phyloP scores from a whole-genome alignment of 1,284 basidiomycete species.

The Ganoderma multipileum region DNA sequence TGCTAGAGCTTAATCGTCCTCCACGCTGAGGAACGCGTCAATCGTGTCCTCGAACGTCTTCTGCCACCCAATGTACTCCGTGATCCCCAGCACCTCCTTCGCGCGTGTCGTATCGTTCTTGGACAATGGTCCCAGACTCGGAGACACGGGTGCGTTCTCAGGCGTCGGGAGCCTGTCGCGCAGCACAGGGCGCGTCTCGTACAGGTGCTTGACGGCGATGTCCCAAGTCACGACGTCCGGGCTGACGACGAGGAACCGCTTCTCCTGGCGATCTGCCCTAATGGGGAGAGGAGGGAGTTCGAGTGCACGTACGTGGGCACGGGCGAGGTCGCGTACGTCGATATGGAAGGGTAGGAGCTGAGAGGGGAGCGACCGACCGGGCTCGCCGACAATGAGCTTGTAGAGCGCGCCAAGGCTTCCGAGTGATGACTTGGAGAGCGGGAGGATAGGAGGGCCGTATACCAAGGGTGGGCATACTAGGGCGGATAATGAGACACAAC shows the following conservation, averaged over 20 bases:
- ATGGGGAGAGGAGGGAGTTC: not conserved
- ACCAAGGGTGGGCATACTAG: constrained; percentile 5
- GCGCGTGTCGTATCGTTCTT: constrained; percentile 26
- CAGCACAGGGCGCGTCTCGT: constrained; percentile 32
- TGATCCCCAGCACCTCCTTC: constrained; percentile 31
- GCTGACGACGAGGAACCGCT: constrained; percentile 32
- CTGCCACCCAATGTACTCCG: constrained; percentile 28
- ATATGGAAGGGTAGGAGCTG: constrained; percentile 4
- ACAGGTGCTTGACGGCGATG: constrained; percentile 15
- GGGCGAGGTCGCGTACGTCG: constrained; percentile 5
- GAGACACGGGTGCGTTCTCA: not conserved
- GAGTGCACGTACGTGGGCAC: constrained; percentile 6
- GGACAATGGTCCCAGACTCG: constrained; percentile 1
- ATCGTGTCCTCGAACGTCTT: constrained; percentile 32
- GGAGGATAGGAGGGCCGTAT: constrained; percentile 5
- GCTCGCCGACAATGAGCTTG: constrained; percentile 17
- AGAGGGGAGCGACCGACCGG: not conserved
- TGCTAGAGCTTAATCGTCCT: constrained; percentile 32
- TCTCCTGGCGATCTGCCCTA: not conserved
- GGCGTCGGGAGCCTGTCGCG: constrained; percentile 19
- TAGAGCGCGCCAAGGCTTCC: constrained; percentile 11
- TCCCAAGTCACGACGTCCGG: not conserved
- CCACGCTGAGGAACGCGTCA: constrained; percentile 29
- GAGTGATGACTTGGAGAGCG: not conserved
- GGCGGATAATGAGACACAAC: constrained; percentile 14